phyloP scores from a whole-genome alignment of 306 rosid species.

The peach (Prunus persica) region DNA sequence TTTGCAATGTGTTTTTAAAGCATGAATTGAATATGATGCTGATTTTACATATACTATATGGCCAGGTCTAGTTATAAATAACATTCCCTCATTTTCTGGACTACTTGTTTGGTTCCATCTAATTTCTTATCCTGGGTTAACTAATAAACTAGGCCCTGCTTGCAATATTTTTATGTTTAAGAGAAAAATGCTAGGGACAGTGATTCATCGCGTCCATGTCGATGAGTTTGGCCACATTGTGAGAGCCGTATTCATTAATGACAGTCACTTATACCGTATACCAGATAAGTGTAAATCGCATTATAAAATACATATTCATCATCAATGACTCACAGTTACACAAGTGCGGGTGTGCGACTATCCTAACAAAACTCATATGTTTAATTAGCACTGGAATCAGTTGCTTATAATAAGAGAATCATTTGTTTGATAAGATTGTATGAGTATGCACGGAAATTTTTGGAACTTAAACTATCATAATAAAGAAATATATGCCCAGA shows the following conservation, averaged over 20 bases:
- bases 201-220: no score
- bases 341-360: no score
- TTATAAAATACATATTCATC: no score
- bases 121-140: no score
- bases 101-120: background rate
- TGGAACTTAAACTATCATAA: background rate
- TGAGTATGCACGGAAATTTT: background rate
- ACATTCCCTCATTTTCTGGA: background rate
- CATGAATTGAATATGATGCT: constrained; percentile 6
- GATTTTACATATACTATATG: background rate
- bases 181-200: no score
- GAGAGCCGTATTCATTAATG: no score
- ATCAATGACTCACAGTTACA: no score
- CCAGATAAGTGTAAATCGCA: no score
- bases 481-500: background rate
- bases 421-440: background rate
- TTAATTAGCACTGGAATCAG: background rate
- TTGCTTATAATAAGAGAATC: background rate
- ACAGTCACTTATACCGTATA: no score
- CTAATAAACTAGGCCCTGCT: no score
- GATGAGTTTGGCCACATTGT: no score
- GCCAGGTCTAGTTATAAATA: background rate
- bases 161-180: no score
- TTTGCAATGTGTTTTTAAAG: background rate
- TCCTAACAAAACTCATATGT: background rate